These are phyloP conservation scores for Ambrosia hybrid DNA, from an alignment of 140 eudicot genomes.

Conservation along the genomic window DNA sequence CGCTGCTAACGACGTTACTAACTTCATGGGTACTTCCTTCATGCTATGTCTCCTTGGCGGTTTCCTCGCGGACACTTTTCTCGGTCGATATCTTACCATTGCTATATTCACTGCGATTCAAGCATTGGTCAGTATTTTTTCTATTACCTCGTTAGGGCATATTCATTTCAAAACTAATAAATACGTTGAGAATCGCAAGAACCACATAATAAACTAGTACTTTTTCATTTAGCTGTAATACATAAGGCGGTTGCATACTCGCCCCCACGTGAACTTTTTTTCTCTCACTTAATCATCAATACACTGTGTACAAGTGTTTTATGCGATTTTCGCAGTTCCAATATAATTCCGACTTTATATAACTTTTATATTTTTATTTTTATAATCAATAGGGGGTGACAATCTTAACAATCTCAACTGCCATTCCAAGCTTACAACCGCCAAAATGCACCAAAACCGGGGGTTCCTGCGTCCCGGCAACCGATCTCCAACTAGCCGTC, in stretches of 20 bases:
- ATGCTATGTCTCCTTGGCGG: constrained; percentile 81
- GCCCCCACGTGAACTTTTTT: too few relatives aligned
- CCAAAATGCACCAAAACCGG: constrained; percentile 55
- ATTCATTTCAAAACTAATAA: too few relatives aligned
- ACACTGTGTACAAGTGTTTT: too few relatives aligned
- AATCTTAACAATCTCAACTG: constrained; percentile 67
- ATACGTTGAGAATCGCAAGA: too few relatives aligned
- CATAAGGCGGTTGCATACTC: too few relatives aligned
- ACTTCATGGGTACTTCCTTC: constrained; percentile 76
- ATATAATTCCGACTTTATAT: neutral
- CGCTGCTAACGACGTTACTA: constrained; percentile 72
- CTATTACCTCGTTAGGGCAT: too few relatives aligned
- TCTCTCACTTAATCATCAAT: too few relatives aligned
- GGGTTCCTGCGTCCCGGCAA: constrained; percentile 57
- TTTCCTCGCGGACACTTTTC: constrained; percentile 76
- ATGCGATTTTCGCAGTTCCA: too few relatives aligned
- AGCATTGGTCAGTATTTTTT: constrained; percentile 48
- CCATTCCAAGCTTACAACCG: constrained; percentile 77
- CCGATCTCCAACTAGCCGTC: constrained; percentile 48
- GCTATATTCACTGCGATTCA: constrained; percentile 60
- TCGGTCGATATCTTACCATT: constrained; percentile 61
- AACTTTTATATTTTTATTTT: neutral
- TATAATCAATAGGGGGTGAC: constrained; percentile 55
- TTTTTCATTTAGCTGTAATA: too few relatives aligned
- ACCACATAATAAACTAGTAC: too few relatives aligned